Conservation (phyloP, 768 basidiomycete genomes). For the Pleurotus citrinopileatus region DNA sequence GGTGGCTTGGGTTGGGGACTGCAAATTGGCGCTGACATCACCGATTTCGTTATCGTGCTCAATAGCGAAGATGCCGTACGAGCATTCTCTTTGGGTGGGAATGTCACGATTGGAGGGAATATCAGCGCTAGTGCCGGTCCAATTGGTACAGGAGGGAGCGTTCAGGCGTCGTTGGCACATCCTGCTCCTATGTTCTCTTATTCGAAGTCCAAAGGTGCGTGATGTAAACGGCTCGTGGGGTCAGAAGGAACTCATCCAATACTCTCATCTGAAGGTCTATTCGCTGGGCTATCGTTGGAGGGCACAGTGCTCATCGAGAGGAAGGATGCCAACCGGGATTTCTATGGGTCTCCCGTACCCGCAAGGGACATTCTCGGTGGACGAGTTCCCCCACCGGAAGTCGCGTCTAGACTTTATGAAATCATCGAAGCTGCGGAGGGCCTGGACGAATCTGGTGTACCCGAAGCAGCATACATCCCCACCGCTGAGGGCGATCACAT, state of each 20-base stretch:
- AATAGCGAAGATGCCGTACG: constrained; percentile 95
- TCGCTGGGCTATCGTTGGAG: constrained; percentile 92
- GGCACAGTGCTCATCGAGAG: constrained; percentile 93
- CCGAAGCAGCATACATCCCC: constrained; percentile 79
- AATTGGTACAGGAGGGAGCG: constrained; percentile 90
- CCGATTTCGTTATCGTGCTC: constrained; percentile 95
- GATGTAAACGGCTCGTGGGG: too few species aligned
- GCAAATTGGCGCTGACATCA: constrained; percentile 94
- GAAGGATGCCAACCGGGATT: constrained; percentile 94
- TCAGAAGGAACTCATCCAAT: too few species aligned
- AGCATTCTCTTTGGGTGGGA: constrained; percentile 94
- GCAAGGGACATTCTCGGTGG: constrained; percentile 91
- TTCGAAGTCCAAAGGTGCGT: constrained; percentile 88
- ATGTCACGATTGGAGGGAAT: constrained; percentile 92
- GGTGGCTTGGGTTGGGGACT: constrained; percentile 94
- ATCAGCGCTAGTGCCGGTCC: constrained; percentile 86
- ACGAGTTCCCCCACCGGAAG: constrained; percentile 95
- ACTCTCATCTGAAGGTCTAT: constrained; percentile 62
- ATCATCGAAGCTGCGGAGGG: constrained; percentile 97
- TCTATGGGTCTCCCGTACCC: constrained; percentile 90
- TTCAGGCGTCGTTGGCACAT: constrained; percentile 84
- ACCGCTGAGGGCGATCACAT: constrained; percentile 58
- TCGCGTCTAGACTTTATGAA: constrained; percentile 89
- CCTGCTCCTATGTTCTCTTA: constrained; percentile 98
- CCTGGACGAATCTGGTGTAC: constrained; percentile 80